Conservation (phyloP, 2,329 filamentous ascomycete species). For the Colletotrichum phormii region DNA sequence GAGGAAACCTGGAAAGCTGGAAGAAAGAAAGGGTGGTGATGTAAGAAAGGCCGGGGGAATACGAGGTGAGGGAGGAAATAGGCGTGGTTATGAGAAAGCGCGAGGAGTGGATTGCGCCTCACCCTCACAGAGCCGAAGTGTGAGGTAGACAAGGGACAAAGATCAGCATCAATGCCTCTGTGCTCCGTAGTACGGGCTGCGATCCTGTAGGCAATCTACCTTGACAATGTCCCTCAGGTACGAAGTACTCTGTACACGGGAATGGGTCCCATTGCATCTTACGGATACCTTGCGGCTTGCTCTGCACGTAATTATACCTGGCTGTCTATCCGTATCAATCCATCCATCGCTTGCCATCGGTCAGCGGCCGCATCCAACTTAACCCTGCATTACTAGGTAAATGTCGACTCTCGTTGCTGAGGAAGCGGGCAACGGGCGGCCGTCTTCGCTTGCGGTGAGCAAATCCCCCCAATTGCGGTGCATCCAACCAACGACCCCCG, state of each 20-base stretch:
- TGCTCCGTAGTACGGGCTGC: too few relatives aligned
- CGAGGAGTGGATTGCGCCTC: slow-evolving; percentile 17
- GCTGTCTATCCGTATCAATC: background rate
- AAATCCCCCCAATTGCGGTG: background rate
- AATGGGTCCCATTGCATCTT: background rate
- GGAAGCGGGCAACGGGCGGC: background rate
- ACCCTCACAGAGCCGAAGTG: background rate
- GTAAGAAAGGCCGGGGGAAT: slow-evolving; percentile 24
- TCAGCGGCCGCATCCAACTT: background rate
- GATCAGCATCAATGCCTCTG: slow-evolving; percentile 5
- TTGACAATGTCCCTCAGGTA: too few relatives aligned
- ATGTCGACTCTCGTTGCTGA: slow-evolving; percentile 5
- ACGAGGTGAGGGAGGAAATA: slow-evolving; percentile 26
- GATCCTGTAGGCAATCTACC: too few relatives aligned
- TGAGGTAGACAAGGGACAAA: slow-evolving; percentile 19
- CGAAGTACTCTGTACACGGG: too few relatives aligned
- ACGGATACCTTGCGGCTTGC: background rate
- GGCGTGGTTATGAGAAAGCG: slow-evolving; percentile 17
- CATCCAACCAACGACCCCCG: background rate
- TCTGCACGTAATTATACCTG: too few relatives aligned
- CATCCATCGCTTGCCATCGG: background rate
- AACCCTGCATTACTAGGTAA: background rate
- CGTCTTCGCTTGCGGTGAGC: slow-evolving; percentile 21
- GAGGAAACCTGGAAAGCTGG: background rate
- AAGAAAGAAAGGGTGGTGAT: slow-evolving; percentile 14